Base-by-base conservation (phyloP, 2,329 filamentous ascomycete species). In the Fusarium sp. region DNA sequence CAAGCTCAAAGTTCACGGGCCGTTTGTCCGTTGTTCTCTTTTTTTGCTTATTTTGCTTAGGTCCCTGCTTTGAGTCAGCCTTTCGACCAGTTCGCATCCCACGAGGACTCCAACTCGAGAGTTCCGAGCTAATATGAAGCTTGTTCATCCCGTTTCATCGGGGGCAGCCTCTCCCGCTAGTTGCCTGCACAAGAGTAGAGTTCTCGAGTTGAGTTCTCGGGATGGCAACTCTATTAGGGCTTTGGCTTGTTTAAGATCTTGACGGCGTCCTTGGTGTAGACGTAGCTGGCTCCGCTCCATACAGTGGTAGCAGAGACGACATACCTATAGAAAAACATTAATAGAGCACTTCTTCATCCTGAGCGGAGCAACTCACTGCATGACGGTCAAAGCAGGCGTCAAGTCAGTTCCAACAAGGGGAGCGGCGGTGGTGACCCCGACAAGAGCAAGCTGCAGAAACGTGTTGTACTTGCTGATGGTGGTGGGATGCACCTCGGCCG, bases 401-500 rank as follows among this genome's bases (percentile, higher is more conserved):
- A 90, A 70, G 80, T 91, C 85, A 56, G 84, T 80, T n/a, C 88
- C 83, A 27, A 97, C 73, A 12, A 98, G 86, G 1, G 95, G 95
- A 43, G 94, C 87, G 1, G 93, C 90, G 50, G 95, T 94, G 3
- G 94, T 95, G 11, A 91, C 88, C 16, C 95, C 95, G 75, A 99
- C 92, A 12, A 99, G 87, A 6, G 91, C 90, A 18, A 99, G 84
- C 79, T 99, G 96, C 73, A 98, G 82, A 44, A 97, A 94, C 0
- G 96, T 99, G 81, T 99, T 99, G 81, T 94, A 91, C 84, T 97
- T 97, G 81, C 92, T 94, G 66, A 97, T 93, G 2, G 88, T 91
- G 0, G 94, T 96, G 1, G 94, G 94, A 65, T 90, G 91, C 7
- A 97, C 94, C 81, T 96, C 93, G 3, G 94, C 94, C 40, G 91